A percentile compares a stretch with the other conserved stretches of the same genome.
These are phyloP conservation scores for Arabidopsis thaliana DNA, from an alignment of 345 rosid genomes.

Conservation along the genomic window DNA sequence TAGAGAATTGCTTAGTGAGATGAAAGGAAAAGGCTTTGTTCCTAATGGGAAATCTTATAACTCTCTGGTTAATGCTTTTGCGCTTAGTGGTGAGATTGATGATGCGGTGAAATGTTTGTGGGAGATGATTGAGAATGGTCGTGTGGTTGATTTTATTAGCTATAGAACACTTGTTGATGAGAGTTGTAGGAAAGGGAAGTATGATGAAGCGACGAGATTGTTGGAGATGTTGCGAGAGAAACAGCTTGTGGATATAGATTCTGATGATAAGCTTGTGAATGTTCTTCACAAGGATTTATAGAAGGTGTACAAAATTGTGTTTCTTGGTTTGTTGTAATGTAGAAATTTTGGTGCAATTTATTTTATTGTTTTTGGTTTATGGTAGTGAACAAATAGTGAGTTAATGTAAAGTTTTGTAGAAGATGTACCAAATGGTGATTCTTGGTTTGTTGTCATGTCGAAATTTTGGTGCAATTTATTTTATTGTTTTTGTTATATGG, in stretches of 20 bases:
- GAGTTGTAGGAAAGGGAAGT: constrained; percentile 65
- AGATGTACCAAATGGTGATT: too few relatives aligned
- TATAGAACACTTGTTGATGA: constrained; percentile 73
- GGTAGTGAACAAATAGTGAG: too few relatives aligned
- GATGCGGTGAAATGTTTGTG: constrained; percentile 64
- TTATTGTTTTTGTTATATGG: too few relatives aligned
- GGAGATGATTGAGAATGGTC: constrained; percentile 80
- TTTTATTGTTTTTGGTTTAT: too few relatives aligned
- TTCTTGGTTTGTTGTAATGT: constrained; percentile 17
- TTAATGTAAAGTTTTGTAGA: too few relatives aligned
- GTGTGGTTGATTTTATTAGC: constrained; percentile 69
- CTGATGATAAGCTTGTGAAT: constrained; percentile 61
- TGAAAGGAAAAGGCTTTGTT: constrained; percentile 77
- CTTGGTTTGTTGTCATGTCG: too few relatives aligned
- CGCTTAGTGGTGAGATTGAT: constrained; percentile 68
- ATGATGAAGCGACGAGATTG: constrained; percentile 59
- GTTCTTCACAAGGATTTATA: constrained; percentile 65
- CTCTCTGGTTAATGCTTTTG: constrained; percentile 81
- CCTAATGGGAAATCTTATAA: constrained; percentile 80
- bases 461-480: too few relatives aligned
- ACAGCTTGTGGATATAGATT: constrained; percentile 60
- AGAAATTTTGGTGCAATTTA: constrained; percentile 4
- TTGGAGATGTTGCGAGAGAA: constrained; percentile 64
- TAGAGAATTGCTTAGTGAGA: constrained; percentile 68
- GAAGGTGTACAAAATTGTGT: not conserved